Evolutionary conservation across 1,284 basidiomycete genomes (phyloP), one percentile per base, ranked within the genome.

Genomic region (Hymenochaete sp.): DNA sequence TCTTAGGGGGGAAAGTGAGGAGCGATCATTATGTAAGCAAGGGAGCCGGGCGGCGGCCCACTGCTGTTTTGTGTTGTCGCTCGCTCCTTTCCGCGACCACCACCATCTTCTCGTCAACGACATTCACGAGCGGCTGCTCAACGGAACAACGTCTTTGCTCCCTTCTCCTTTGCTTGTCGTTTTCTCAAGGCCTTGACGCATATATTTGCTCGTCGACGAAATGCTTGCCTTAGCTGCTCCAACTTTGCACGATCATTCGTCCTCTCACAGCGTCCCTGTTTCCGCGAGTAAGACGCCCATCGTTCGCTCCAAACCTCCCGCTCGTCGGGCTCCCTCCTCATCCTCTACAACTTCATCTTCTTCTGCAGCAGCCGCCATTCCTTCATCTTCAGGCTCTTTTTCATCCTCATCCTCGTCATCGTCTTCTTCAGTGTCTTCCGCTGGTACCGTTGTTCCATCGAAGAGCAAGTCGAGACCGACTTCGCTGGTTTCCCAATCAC

Each of bases 211-310:
- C n/a, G n/a, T n/a, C n/a, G n/a, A n/a, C n/a, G n/a, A n/a, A 31
- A 61, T 61, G 59, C 59, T 61, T 35, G 59, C 59, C 37, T 44
- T 61, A 37, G 59, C 58, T 6, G 57, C 55, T 38, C 57, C 59
- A 16, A 52, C 57, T 32, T 55, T 55, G 49, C 57, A 59, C 45
- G 52, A 56, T 9, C 56, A 55, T 32, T 54, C 61, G 31, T 50
- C 60, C 18, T 47, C 57, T 6, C 45, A 60, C 18, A 52, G 54
- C 48, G 48, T 54, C n/a, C 54, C 54, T 46, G 48, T 46, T 29
- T 25, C 44, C 21, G 27, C 38, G 36, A 43, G 42, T 14, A 44
- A 38, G 26, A 33, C 47, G 33, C 42, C 35, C 19, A 28, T 40
- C 25, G 29, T 25, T 28, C 48, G 48, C 18, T 42, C 44, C 25